These are phyloP conservation scores for Plasmodium ovale DNA, from an alignment of 169 alveolate species.

Conservation along the genomic window DNA sequence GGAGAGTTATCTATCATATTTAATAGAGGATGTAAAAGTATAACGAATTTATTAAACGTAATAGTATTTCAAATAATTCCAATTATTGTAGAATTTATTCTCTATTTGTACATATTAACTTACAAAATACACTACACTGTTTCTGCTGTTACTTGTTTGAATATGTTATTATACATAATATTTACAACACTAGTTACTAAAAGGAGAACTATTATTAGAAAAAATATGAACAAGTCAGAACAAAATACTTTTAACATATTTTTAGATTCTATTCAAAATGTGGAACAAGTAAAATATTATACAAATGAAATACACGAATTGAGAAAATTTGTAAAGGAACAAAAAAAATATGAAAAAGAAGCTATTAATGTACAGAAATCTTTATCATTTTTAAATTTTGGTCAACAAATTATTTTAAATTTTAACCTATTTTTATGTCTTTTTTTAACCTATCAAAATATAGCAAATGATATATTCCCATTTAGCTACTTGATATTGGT, in stretches of 20 bases:
- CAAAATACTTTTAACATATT: conserved; percentile 88
- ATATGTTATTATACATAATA: conserved; percentile 85
- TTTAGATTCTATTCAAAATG: conserved; percentile 87
- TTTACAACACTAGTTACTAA: conserved; percentile 88
- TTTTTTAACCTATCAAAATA: conserved; percentile 77
- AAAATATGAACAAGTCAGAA: conserved; percentile 87
- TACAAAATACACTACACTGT: conserved; percentile 88
- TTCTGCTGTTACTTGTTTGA: conserved; percentile 85
- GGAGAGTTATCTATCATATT: conserved; percentile 85
- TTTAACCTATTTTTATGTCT: conserved; percentile 82
- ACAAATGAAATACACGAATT: conserved; percentile 83
- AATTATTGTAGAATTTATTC: conserved; percentile 86
- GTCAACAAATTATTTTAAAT: conserved; percentile 85
- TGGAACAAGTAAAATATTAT: conserved; percentile 87
- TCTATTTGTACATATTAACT: conserved; percentile 85
- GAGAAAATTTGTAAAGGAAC: conserved; percentile 79
- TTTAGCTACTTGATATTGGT: conserved; percentile 82
- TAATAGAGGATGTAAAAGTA: conserved; percentile 85
- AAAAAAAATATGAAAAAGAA: conserved; percentile 81
- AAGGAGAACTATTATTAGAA: conserved; percentile 86
- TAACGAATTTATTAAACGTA: conserved; percentile 82
- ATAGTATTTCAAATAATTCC: conserved; percentile 88
- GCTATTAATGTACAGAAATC: conserved; percentile 85
- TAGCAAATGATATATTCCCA: conserved; percentile 79
- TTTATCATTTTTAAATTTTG: conserved; percentile 84